Evolutionary conservation across 1,284 basidiomycete genomes (phyloP), one percentile per base, ranked within the genome.

Genomic region (Phylloboletellus chloephorus): DNA sequence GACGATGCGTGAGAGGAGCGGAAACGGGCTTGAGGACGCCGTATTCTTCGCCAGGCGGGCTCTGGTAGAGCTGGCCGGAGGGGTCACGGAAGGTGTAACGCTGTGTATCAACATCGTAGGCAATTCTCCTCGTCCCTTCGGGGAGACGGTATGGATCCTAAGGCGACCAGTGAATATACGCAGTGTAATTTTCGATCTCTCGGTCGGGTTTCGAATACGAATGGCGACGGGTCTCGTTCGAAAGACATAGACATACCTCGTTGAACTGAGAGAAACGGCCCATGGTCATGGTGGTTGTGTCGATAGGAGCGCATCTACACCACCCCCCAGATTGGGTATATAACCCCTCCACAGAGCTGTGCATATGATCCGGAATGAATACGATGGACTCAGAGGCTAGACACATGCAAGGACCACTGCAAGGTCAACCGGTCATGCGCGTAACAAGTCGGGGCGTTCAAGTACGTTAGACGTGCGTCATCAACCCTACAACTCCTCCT

Each of bases 81-180:
- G 48, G 50, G 42, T 80, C 77, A 13, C 55, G 61, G 46, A 77
- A 79, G 3, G 66, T 71, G 44, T 78, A 79, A 7, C 64, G 57
- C 12, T 62, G 52, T 0, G 69, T 66, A 40, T 79, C 76, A 2
- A 73, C 66, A 45, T 79, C 77, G 43, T 79, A 80, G 4, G 58
- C 72, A 7, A 72, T 64, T 5, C 77, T 65, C 25, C 56, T 58
- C 54, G 78, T 63, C 26, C 76, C 77, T 36, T 71, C 65, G 4
- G 77, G 76, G 13, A 79, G 66, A 30, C 73, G 69, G 37, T 57
- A 55, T 7, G 56, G 28, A 38, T 79, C 76, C 76, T 78, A 39
- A 19, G 33, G 20, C n/a, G 46, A 35, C 5, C 32, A 34, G 33
- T 2, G 33, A 50, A 4, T 39, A 34, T 37, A 7, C 4, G 19